These are phyloP conservation scores for Grosmannia clavigera DNA, from an alignment of 2,329 filamentous ascomycete genomes.

Conservation along the genomic window DNA sequence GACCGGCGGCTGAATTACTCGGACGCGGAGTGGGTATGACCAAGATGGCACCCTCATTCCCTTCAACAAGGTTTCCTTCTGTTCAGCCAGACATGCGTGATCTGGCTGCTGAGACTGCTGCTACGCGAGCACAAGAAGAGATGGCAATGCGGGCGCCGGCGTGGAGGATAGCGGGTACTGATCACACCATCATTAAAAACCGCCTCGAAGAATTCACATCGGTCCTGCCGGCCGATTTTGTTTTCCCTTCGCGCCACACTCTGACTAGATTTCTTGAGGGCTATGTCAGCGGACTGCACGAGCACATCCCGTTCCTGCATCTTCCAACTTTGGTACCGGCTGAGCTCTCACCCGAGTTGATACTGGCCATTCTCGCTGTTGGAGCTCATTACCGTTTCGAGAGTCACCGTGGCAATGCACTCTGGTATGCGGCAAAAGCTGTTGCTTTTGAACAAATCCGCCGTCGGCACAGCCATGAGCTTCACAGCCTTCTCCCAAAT, in stretches of 20 bases:
- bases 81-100: conserved; percentile 41
- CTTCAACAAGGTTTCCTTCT: conserved; percentile 41
- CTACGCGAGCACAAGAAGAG: conserved; percentile 28
- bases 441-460: conserved; percentile 47
- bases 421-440: conserved; percentile 50
- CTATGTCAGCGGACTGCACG: conserved; percentile 54
- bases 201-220: conserved; percentile 49
- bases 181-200: conserved; percentile 43
- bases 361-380: conserved; percentile 55
- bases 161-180: conserved; percentile 38
- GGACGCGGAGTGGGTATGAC: conserved; percentile 26
- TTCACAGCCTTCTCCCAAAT: conserved; percentile 43
- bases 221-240: conserved; percentile 49
- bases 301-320: conserved; percentile 52
- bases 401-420: conserved; percentile 42
- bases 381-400: conserved; percentile 56
- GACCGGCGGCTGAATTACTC: conserved; percentile 25
- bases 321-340: conserved; percentile 51
- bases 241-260: conserved; percentile 57
- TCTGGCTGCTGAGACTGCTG: conserved; percentile 19
- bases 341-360: conserved; percentile 54
- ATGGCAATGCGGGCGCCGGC: conserved; percentile 22
- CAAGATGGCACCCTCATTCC: conserved; percentile 35
- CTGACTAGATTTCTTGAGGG: conserved; percentile 57
- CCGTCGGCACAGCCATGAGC: conserved; percentile 42